Base-by-base conservation (phyloP, 1,139 yeast genomes). In the Waltiozyma sp. region DNA sequence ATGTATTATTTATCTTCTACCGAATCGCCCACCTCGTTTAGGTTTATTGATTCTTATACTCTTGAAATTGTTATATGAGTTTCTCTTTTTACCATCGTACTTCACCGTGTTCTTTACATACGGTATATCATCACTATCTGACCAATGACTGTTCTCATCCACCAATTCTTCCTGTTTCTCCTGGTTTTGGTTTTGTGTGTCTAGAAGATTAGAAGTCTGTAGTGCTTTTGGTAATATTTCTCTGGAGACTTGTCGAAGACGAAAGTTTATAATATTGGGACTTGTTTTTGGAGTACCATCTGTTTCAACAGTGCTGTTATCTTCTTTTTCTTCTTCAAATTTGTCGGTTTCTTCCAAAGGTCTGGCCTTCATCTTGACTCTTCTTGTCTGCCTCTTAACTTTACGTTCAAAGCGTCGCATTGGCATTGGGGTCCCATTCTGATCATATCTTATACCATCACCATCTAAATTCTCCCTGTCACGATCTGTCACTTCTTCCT, bases 351-450 rank as follows among this genome's bases (percentile, higher is more conserved):
- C 53, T 1, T 38, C 35, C 1, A 18, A 28, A 4, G 58, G 55
- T 11, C 68, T 55, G 1, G 80, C 76, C 47, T 70, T 72, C 59
- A 80, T 70, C 46, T 72, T 74, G 57, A 75, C 77, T 45, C 81
- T 66, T 49, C 81, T 66, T 0, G 87, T 79, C 3, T 78, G 73
- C 55, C 89, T 64, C 62, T 80, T 81, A 60, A 65, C 66, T 45
- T 65, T 64, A 54, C 60, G 65, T 45, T 47, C 49, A 45, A 52
- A 51, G 4, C 23, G 23, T 4, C 8, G 4, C 8, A 8, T 8
- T 5, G 4, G 44, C 41, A 16, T 39, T 28, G 34, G 41, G 31
- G 38, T 46, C 43, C 13, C 41, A 51, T 9, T 49, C 55, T 13
- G 49, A 58, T 21, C 37, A 54, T 19, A n/a, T n/a, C n/a, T n/a